Evolutionary conservation across 2,329 filamentous ascomycete genomes (phyloP), one percentile per base, ranked within the genome.

Genomic region (Fusarium palustre): DNA sequence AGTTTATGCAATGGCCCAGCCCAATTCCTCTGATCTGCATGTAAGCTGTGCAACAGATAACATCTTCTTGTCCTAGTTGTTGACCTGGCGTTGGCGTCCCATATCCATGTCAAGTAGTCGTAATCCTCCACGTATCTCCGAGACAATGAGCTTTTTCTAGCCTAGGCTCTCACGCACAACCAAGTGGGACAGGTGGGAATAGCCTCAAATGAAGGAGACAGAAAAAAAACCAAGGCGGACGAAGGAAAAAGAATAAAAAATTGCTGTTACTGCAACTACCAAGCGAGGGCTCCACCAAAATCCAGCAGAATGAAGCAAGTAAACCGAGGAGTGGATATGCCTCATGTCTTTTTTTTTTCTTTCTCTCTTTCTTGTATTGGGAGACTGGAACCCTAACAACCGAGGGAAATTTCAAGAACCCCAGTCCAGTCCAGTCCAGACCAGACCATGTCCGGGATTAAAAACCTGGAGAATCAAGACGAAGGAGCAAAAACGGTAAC

Each of bases 291-390:
- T 34, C 62, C 62, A 65, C 50, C n/a, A 42, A 31, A 31, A 46
- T 24, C 33, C 54, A 60, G 45, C 42, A 55, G 39, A 54, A 56
- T 58, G 52, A 60, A 66, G 55, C 49, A 70, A 48, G 41, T 50
- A 62, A 66, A 47, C 50, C 66, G 55, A 53, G 49, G 60, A 63
- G 70, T 73, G 69, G 71, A 34, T 57, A 50, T 46, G 25, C n/a
- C 43, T 31, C 36, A 22, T 39, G 12, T 30, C 16, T 46, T 22
- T 30, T 20, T 15, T 20, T 5, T 20, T 30, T 13, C 20, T 41
- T 8, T 41, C 20, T 36, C 20, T 20, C 41, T 18, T 39, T 22
- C 11, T 39, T 39, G 11, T 10, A 46, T 30, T 61, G 22, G 38
- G 36, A 36, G 34, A n/a, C 43, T 25, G 36, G 46, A 52, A 53